These are phyloP conservation scores for Solanum lycopersicoides DNA, from an alignment of 257 asterid species.

Conservation along the genomic window DNA sequence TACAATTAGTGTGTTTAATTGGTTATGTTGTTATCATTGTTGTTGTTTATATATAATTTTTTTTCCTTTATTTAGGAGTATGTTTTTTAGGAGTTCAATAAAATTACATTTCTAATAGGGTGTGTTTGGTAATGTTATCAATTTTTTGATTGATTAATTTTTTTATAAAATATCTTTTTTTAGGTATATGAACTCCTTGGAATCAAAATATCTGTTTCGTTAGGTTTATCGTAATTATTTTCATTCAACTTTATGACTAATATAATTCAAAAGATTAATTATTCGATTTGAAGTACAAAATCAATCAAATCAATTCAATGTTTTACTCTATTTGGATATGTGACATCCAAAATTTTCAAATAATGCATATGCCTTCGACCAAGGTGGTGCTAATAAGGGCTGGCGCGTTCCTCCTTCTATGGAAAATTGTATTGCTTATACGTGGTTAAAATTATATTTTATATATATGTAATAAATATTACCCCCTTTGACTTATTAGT, in stretches of 20 bases:
- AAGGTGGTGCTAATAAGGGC: neutral
- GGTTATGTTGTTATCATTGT: no score
- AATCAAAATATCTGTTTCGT: no score
- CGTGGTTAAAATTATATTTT: neutral
- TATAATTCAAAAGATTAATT: neutral
- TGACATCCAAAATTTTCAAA: neutral
- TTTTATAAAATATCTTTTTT: no score
- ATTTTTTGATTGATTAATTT: neutral
- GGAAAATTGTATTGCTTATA: no score
- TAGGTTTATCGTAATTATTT: neutral
- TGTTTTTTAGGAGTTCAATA: neutral
- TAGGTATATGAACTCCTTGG: neutral
- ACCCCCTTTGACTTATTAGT: no score
- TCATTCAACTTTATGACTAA: no score
- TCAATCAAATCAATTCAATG: neutral
- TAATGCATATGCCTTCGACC: neutral
- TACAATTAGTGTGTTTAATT: no score
- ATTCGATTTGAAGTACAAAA: neutral
- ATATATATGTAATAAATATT: no score
- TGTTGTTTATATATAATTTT: no score
- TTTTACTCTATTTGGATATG: neutral
- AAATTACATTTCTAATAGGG: no score
- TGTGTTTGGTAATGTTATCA: neutral
- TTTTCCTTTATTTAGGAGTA: neutral
- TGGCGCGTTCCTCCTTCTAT: neutral